Base-by-base conservation (phyloP, 2,329 filamentous ascomycete genomes). In the Colletotrichum noveboracense region DNA sequence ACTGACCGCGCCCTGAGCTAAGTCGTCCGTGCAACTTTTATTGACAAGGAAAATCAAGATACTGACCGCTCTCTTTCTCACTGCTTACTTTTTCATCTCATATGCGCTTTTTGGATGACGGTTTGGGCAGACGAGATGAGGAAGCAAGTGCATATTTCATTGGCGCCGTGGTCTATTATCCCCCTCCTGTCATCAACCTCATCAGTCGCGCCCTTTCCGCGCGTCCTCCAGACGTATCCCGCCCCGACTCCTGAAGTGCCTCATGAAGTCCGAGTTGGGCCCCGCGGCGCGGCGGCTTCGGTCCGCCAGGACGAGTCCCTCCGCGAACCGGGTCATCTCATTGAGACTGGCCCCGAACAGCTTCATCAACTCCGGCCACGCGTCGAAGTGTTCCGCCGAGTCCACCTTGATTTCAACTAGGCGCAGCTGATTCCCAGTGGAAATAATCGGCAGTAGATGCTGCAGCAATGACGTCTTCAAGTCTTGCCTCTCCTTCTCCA, bases 321-420 rank as follows among this genome's bases (percentile, higher is more conserved):
- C 74, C 13, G 74, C 74, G 64, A 76, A 76, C 64, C 30, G 55
- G 9, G 74, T 65, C 74, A 64, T 76, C 64, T 76, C 74, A 9
- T 61, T 73, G 24, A 76, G 58, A 36, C 74, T 76, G 56, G 74
- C 74, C 28, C 74, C 74, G 70, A 76, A 76, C 34, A 76, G 43
- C 74, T 74, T 73, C 65, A 76, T 76, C 64, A 76, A 70, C 65
- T 76, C 74, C 28, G 74, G 74, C 74, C 74, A 76, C 64, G 74
- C 74, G 18, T 76, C 74, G 18, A 76, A 76, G 21, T 76, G 74
- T 60, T 76, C 74, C 28, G 70, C 74, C 70, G 74, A 76, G n/a
- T 76, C 74, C 18, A 76, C 74, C 74, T 76, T 76, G 74, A 76
- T 76, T 58, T 76, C 74, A 28, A 76, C 74, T n/a, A 76, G 74